A percentile compares a stretch with the other conserved stretches of the same genome.
phyloP scores from a whole-genome alignment of 2,329 filamentous ascomycete genomes.

The Colletotrichum sojae region DNA sequence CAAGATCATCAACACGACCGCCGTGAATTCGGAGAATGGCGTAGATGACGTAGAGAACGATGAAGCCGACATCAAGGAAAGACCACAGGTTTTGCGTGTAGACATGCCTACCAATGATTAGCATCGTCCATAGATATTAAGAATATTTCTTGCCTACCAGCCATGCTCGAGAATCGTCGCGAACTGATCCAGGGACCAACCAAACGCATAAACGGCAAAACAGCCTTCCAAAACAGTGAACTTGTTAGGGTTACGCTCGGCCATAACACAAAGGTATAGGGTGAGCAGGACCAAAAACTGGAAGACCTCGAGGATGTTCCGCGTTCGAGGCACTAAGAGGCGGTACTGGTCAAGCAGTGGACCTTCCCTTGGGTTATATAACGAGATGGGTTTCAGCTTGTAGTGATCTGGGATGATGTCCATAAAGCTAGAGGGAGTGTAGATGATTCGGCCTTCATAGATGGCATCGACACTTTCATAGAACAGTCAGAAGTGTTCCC shows the following conservation, averaged over 20 bases:
- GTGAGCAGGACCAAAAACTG: constrained; percentile 80
- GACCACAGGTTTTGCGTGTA: constrained; percentile 93
- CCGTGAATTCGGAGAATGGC: constrained; percentile 77
- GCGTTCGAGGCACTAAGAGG: constrained; percentile 83
- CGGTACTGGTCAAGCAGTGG: constrained; percentile 88
- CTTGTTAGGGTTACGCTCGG: constrained; percentile 70
- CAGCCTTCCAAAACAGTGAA: constrained; percentile 73
- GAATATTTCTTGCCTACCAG: constrained; percentile 59
- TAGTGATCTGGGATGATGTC: constrained; percentile 90
- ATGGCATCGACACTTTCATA: constrained; percentile 76
- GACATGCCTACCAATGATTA: constrained; percentile 71
- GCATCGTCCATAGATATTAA: background rate
- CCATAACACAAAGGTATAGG: constrained; percentile 82
- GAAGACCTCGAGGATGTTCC: constrained; percentile 80
- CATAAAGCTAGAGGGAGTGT: constrained; percentile 85
- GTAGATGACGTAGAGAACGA: constrained; percentile 79
- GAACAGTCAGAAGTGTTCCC: constrained; percentile 43
- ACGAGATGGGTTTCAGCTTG: constrained; percentile 84
- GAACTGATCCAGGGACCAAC: constrained; percentile 85
- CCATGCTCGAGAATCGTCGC: constrained; percentile 83
- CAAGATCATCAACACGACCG: constrained; percentile 63
- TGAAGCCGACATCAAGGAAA: constrained; percentile 85
- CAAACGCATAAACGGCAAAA: constrained; percentile 81
- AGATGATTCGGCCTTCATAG: constrained; percentile 84
- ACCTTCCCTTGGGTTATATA: constrained; percentile 83